phyloP scores from a whole-genome alignment of 139 green algal genomes.

The Bryopsis sp. region DNA sequence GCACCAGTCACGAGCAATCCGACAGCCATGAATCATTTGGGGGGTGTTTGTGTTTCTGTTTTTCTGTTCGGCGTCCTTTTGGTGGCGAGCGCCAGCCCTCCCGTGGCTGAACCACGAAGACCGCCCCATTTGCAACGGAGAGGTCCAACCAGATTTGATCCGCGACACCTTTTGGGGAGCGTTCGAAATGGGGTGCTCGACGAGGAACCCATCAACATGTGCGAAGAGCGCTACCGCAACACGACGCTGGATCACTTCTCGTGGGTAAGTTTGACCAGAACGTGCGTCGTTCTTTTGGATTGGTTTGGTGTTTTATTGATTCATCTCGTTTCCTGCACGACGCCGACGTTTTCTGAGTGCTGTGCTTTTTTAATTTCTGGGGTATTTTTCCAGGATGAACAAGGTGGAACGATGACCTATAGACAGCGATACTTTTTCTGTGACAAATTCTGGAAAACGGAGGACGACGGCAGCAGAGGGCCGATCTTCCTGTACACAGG shows the following conservation, averaged over 20 bases:
- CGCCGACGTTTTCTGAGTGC: not conserved
- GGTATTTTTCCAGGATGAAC: not conserved
- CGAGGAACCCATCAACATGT: no score
- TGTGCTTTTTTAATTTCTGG: not conserved
- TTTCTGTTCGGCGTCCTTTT: no score
- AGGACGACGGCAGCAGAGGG: slow-evolving; percentile 20
- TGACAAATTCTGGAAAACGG: slow-evolving; percentile 41
- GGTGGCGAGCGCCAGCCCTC: no score
- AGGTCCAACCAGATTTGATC: no score
- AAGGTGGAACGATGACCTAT: slow-evolving; percentile 36
- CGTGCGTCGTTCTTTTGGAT: not conserved
- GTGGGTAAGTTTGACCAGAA: slow-evolving; percentile 31
- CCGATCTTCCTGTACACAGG: slow-evolving; percentile 84
- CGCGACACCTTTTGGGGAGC: no score
- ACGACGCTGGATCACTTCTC: slow-evolving; percentile 63
- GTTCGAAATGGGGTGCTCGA: no score
- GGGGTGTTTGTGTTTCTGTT: no score
- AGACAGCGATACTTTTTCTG: slow-evolving; percentile 75
- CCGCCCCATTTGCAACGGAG: no score
- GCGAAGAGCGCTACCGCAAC: slow-evolving; percentile 38
- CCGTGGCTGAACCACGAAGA: no score
- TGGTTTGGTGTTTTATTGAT: not conserved
- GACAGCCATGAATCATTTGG: no score
- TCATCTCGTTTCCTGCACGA: no score
- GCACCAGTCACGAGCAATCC: no score